A percentile compares a stretch with the other conserved stretches of the same genome.
phyloP scores from a whole-genome alignment of 768 basidiomycete genomes.

The Mycena haematopus region DNA sequence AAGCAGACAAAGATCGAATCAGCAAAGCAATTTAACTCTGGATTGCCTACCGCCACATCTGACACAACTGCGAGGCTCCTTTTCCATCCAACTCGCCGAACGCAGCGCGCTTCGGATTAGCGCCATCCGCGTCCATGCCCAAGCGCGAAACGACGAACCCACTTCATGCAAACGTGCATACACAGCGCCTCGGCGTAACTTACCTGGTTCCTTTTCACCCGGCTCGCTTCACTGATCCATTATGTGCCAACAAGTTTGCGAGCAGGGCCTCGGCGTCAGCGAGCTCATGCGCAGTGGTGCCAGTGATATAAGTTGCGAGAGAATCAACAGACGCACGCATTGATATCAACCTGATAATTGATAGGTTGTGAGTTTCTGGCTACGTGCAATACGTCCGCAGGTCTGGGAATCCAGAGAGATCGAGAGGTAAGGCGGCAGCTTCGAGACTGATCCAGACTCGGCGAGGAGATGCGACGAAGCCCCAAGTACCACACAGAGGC shows the following conservation, averaged over 20 bases:
- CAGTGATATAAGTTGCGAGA: too few relatives aligned
- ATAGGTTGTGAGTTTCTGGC: background rate
- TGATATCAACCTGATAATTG: background rate
- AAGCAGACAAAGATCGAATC: too few relatives aligned
- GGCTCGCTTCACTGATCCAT: background rate
- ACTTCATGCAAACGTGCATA: background rate
- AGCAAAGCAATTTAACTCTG: too few relatives aligned
- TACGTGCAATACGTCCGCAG: too few relatives aligned
- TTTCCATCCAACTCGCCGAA: background rate
- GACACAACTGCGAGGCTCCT: too few relatives aligned
- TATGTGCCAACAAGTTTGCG: background rate
- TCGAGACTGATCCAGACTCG: slow-evolving; percentile 12
- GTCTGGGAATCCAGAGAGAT: slow-evolving; percentile 4
- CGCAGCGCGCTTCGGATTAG: background rate
- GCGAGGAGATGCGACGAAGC: slow-evolving; percentile 9
- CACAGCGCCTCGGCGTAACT: background rate
- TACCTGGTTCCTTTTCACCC: background rate
- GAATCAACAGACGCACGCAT: slow-evolving; percentile 5
- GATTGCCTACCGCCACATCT: too few relatives aligned
- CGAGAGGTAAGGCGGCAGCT: background rate
- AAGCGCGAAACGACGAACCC: background rate
- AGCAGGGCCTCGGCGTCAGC: slow-evolving; percentile 4
- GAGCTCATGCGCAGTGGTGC: background rate
- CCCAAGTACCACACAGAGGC: too few relatives aligned
- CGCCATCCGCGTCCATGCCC: background rate